Percentiles rank a stretch among this genome's conserved stretches.
These are phyloP conservation scores for Drechmeria coniospora DNA, from an alignment of 2,329 filamentous ascomycete species.

Conservation along the genomic window DNA sequence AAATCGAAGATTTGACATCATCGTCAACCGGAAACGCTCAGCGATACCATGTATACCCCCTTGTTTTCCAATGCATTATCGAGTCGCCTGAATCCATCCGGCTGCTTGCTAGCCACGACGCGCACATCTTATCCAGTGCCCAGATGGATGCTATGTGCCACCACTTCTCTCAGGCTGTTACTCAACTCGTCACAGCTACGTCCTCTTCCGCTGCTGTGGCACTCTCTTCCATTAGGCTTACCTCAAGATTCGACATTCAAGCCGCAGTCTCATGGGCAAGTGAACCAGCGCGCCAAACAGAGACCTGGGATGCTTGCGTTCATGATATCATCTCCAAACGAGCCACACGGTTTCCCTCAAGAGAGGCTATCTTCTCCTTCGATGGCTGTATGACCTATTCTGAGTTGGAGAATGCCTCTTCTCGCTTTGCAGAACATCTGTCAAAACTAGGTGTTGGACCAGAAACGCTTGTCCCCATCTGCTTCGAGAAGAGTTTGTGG, in stretches of 20 bases:
- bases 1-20: slow-evolving; percentile 1
- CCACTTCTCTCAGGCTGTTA: slow-evolving; percentile 3
- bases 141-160: slow-evolving; percentile 1
- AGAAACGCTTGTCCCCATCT: slow-evolving; percentile 1
- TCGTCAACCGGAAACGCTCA: background rate
- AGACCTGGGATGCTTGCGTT: slow-evolving; percentile 13
- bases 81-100: background rate
- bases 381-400: slow-evolving; percentile 3
- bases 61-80: slow-evolving; percentile 1
- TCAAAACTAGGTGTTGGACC: background rate
- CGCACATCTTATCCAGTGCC: background rate
- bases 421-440: background rate
- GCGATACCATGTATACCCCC: slow-evolving; percentile 1
- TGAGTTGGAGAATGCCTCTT: slow-evolving; percentile 2
- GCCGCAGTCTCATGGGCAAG: slow-evolving; percentile 17
- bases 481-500: slow-evolving; percentile 8
- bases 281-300: slow-evolving; percentile 37
- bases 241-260: background rate
- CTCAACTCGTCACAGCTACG: slow-evolving; percentile 1
- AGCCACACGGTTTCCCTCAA: background rate
- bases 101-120: background rate
- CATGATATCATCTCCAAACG: slow-evolving; percentile 4
- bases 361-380: slow-evolving; percentile 3
- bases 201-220: background rate
- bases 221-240: background rate